Conservation (phyloP, 2,329 filamentous ascomycete genomes). For the Plectosphaerella plurivora region DNA sequence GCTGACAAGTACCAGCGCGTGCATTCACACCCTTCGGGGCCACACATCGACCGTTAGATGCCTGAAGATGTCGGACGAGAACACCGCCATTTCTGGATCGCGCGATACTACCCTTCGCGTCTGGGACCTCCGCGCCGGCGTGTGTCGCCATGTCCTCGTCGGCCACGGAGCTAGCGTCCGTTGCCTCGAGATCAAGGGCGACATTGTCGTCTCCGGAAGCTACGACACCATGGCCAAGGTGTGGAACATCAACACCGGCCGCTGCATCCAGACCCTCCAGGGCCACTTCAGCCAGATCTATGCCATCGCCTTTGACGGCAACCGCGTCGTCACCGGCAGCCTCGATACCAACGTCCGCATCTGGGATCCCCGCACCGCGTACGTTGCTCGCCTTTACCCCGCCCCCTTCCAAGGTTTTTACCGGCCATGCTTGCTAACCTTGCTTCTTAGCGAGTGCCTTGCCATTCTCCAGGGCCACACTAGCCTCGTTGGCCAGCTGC, state of each 20-base stretch:
- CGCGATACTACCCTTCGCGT: constrained; percentile 91
- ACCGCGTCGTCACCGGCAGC: constrained; percentile 89
- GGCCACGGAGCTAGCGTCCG: constrained; percentile 94
- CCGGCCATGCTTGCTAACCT: constrained; percentile 22
- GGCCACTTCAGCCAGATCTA: constrained; percentile 99
- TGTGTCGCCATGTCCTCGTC: constrained; percentile 86
- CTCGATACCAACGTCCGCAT: constrained; percentile 95
- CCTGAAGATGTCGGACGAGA: constrained; percentile 92
- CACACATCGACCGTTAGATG: constrained; percentile 97
- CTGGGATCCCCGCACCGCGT: constrained; percentile 90
- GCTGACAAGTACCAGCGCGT: constrained; percentile 45
- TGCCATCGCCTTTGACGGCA: constrained; percentile 94
- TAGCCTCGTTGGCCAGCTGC: constrained; percentile 90
- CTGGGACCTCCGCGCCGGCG: constrained; percentile 86
- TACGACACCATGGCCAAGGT: constrained; percentile 97
- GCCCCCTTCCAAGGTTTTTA: too few relatives aligned
- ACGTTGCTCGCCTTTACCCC: constrained; percentile 27
- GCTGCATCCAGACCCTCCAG: constrained; percentile 82
- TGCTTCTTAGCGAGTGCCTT: constrained; percentile 61
- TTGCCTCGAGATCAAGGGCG: constrained; percentile 92
- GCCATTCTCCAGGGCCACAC: constrained; percentile 96
- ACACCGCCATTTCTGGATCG: constrained; percentile 93
- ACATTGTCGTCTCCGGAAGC: constrained; percentile 95
- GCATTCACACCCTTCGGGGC: constrained; percentile 79
- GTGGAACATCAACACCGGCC: constrained; percentile 95